phyloP scores from a whole-genome alignment of 108 stramenopile species.

The Cylindrotheca fusiformis region DNA sequence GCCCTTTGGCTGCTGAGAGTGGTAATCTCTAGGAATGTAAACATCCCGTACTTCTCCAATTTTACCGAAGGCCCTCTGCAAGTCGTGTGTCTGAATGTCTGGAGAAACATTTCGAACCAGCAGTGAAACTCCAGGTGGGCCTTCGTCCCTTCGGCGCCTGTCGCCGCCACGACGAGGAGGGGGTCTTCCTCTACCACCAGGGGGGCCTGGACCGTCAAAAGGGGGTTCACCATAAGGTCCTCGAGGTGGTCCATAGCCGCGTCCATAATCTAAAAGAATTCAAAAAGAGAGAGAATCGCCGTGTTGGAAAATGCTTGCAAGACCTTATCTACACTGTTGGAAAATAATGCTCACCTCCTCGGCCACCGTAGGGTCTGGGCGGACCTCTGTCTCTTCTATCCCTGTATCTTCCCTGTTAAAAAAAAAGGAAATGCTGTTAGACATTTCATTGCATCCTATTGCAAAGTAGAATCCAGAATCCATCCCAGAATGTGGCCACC shows the following conservation, averaged over 20 bases:
- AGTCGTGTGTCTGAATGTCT: constrained; percentile 65
- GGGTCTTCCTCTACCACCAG: constrained; percentile 16
- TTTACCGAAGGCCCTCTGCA: constrained; percentile 73
- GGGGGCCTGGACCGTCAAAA: constrained; percentile 12
- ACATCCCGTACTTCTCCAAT: constrained; percentile 88
- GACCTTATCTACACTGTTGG: no score
- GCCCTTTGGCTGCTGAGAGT: constrained; percentile 83
- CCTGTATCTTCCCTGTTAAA: not conserved
- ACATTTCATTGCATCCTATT: no score
- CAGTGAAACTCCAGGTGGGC: constrained; percentile 80
- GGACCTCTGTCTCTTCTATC: not conserved
- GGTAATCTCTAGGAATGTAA: constrained; percentile 86
- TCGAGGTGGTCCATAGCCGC: constrained; percentile 29
- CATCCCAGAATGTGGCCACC: no score
- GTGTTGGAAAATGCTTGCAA: no score
- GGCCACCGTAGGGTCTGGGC: not conserved
- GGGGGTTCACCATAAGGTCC: constrained; percentile 21
- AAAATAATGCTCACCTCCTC: no score
- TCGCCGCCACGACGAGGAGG: constrained; percentile 35
- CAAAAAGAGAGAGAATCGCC: no score
- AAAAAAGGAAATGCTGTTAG: no score
- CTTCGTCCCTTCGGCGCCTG: constrained; percentile 67
- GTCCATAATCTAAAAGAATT: not conserved
- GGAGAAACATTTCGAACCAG: constrained; percentile 80
- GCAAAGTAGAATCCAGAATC: no score